phyloP scores from a whole-genome alignment of 2,329 filamentous ascomycete genomes.

The Fusarium sp. region DNA sequence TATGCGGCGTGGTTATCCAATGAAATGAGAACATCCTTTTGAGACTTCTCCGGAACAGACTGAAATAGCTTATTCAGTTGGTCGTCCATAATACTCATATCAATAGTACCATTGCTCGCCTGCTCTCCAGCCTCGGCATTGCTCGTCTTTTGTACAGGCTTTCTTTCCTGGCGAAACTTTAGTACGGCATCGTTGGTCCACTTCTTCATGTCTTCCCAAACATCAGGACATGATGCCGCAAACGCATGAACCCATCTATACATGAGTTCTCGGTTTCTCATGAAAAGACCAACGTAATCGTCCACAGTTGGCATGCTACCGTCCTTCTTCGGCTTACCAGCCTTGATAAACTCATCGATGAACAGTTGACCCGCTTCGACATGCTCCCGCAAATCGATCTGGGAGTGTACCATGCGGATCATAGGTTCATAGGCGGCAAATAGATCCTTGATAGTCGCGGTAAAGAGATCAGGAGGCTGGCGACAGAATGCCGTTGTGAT shows the following conservation, averaged over 20 bases:
- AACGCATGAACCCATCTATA: conserved; percentile 79
- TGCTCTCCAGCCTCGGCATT: neutral
- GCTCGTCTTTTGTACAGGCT: neutral
- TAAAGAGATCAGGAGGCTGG: conserved; percentile 76
- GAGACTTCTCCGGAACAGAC: conserved; percentile 58
- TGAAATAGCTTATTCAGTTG: conserved; percentile 55
- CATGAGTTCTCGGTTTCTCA: conserved; percentile 68
- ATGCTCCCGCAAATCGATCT: conserved; percentile 75
- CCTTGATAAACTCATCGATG: conserved; percentile 74
- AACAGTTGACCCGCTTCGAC: conserved; percentile 74
- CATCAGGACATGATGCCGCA: conserved; percentile 71
- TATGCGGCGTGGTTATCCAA: conserved; percentile 71
- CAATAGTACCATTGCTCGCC: conserved; percentile 10
- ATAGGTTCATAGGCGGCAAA: conserved; percentile 78
- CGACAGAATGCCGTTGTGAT: conserved; percentile 74
- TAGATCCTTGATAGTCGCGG: conserved; percentile 69
- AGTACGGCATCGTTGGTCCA: conserved; percentile 68
- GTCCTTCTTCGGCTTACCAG: conserved; percentile 56
- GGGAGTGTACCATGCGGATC: conserved; percentile 75
- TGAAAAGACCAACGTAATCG: conserved; percentile 75
- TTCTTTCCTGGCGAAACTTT: conserved; percentile 58
- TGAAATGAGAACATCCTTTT: conserved; percentile 56
- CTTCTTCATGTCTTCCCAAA: conserved; percentile 66
- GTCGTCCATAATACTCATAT: conserved; percentile 49
- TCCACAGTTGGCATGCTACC: conserved; percentile 67